Conservation (phyloP, 1,284 basidiomycete genomes). For the Trichosporon faecale region DNA sequence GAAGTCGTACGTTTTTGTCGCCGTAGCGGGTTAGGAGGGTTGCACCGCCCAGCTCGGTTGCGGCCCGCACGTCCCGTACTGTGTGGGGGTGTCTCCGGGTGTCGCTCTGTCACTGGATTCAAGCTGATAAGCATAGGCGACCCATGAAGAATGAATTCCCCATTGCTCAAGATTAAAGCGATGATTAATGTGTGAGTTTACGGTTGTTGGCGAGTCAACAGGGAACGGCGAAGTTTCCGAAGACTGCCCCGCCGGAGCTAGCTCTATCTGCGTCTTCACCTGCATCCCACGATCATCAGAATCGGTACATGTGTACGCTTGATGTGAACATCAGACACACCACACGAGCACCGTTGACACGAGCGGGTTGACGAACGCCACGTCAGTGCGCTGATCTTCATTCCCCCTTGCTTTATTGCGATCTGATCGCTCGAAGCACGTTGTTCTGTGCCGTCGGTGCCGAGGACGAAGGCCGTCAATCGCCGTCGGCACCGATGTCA, state of each 20-base stretch:
- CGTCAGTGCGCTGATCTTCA: not conserved
- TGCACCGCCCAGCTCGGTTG: not conserved
- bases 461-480: not conserved
- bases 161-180: not conserved
- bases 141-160: not conserved
- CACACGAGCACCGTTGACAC: too few species aligned
- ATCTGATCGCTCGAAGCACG: not conserved
- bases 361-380: too few species aligned
- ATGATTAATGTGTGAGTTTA: not conserved
- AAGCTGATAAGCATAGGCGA: not conserved
- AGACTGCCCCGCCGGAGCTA: too few species aligned
- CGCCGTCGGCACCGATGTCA: not conserved
- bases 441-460: too few species aligned
- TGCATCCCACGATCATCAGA: too few species aligned
- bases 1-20: not conserved
- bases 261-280: too few species aligned
- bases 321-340: not conserved
- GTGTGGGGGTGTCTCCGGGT: too few species aligned
- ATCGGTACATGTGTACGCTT: too few species aligned
- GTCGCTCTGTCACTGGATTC: too few species aligned
- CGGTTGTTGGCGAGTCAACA: not conserved
- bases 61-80: not conserved
- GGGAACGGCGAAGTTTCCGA: not conserved
- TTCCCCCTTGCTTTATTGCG: not conserved
- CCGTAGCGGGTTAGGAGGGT: not conserved